Conservation (phyloP, 129 eudicot species). For the Pulicaria dysenterica region DNA sequence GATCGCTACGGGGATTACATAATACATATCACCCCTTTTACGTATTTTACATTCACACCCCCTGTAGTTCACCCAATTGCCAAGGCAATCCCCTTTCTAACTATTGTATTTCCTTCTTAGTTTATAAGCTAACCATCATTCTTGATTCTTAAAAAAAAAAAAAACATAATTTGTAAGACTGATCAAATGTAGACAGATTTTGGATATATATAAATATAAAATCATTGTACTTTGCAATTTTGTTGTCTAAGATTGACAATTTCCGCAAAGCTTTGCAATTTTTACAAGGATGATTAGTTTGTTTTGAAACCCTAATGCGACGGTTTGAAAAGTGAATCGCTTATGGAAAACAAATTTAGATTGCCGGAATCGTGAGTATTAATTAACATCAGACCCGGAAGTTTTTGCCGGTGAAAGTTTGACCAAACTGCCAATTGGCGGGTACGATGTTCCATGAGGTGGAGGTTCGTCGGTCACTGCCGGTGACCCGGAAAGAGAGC, state of each 20-base stretch:
- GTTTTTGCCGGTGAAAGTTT: slow-evolving; percentile 76
- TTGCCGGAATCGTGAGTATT: not conserved
- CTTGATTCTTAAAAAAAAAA: not conserved
- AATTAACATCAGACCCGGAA: slow-evolving; percentile 49
- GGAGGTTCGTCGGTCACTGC: slow-evolving; percentile 68
- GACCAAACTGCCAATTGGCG: slow-evolving; percentile 83
- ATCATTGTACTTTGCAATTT: slow-evolving; percentile 32
- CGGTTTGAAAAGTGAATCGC: slow-evolving; percentile 26
- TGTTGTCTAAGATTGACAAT: slow-evolving; percentile 4
- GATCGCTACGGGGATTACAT: no score
- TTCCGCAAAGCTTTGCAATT: slow-evolving; percentile 9
- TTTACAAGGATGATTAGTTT: slow-evolving; percentile 24
- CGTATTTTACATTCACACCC: slow-evolving; percentile 3
- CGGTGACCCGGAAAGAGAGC: slow-evolving; percentile 65
- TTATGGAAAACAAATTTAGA: slow-evolving; percentile 18
- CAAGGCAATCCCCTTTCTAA: not conserved
- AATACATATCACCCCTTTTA: no score
- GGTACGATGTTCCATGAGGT: slow-evolving; percentile 79
- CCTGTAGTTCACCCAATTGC: not conserved
- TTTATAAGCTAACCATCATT: not conserved
- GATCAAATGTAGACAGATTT: not conserved
- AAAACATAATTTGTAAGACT: not conserved
- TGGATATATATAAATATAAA: slow-evolving; percentile 1
- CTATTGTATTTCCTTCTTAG: not conserved
- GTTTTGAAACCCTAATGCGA: slow-evolving; percentile 11